These are phyloP conservation scores for Penicillium argentinense DNA, from an alignment of 495 filamentous ascomycete species.

Conservation along the genomic window DNA sequence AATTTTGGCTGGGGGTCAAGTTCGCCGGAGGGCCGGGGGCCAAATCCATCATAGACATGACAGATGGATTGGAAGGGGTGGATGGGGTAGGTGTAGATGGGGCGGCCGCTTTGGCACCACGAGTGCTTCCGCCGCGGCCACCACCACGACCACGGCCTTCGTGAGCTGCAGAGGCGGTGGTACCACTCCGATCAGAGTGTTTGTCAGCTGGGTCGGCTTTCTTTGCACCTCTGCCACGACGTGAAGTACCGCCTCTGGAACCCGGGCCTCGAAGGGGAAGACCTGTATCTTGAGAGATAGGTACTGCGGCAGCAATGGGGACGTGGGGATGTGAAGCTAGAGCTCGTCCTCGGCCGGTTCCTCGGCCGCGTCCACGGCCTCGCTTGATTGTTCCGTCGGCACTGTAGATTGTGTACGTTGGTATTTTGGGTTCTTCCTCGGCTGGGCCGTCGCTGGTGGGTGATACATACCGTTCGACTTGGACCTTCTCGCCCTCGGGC, in stretches of 20 bases:
- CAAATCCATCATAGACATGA: slow-evolving; percentile 28
- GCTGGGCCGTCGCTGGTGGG: no score
- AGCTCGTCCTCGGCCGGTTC: slow-evolving; percentile 49
- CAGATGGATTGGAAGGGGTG: slow-evolving; percentile 6
- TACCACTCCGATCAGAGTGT: slow-evolving; percentile 39
- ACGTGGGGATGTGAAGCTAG: slow-evolving; percentile 38
- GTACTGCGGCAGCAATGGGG: slow-evolving; percentile 39
- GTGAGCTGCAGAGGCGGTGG: slow-evolving; percentile 20
- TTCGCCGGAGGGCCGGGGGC: slow-evolving; percentile 20
- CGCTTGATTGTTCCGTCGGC: slow-evolving; percentile 76
- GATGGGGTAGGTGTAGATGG: slow-evolving; percentile 14
- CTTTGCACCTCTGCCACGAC: slow-evolving; percentile 82
- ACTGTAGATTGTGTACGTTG: slow-evolving; percentile 44
- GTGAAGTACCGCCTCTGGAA: slow-evolving; percentile 74
- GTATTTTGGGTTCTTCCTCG: no score
- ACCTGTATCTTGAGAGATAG: slow-evolving; percentile 47
- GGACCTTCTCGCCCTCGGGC: slow-evolving; percentile 85
- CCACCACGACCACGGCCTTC: slow-evolving; percentile 32
- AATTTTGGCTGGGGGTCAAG: slow-evolving; percentile 23
- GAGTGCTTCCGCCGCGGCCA: slow-evolving; percentile 34
- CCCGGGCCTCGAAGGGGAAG: slow-evolving; percentile 67
- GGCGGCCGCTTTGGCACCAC: slow-evolving; percentile 36
- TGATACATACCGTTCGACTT: slow-evolving; percentile 64
- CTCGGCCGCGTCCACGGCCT: slow-evolving; percentile 70
- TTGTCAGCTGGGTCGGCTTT: slow-evolving; percentile 63